Percentiles rank a stretch among this genome's conserved stretches.
Conservation (phyloP, 331 rosid genomes). For the Pyrus hybrid region DNA sequence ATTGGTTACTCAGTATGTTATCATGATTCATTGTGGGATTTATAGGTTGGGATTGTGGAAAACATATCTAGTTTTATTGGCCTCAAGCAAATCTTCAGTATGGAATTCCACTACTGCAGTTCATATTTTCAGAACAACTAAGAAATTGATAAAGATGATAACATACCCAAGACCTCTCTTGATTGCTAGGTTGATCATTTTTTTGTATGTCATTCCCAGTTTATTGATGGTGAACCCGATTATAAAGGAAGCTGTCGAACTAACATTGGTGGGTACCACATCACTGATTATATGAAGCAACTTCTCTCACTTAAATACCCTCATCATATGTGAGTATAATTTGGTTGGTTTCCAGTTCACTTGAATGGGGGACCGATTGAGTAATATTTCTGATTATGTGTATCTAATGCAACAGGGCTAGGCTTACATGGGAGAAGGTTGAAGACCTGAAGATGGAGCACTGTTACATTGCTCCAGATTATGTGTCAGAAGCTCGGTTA, state of each 20-base stretch:
- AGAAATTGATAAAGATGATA: not conserved
- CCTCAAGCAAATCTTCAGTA: not conserved
- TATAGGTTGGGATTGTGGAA: not conserved
- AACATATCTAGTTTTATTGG: not conserved
- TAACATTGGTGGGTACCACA: conserved; percentile 87
- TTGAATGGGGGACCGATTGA: conserved; percentile 2
- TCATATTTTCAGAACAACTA: not conserved
- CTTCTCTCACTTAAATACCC: conserved; percentile 92
- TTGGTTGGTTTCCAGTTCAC: conserved; percentile 13
- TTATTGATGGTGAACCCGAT: conserved; percentile 82
- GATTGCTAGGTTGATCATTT: not conserved
- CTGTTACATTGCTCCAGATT: conserved; percentile 71
- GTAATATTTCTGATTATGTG: conserved; percentile 1
- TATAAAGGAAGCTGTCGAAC: conserved; percentile 82
- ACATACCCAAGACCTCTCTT: not conserved
- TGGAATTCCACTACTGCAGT: not conserved
- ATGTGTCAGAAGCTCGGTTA: conserved; percentile 59
- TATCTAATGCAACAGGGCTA: conserved; percentile 49
- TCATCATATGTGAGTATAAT: conserved; percentile 65
- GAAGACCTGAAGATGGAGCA: conserved; percentile 96
- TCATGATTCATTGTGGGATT: not conserved
- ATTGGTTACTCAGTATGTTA: not conserved
- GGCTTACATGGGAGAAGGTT: conserved; percentile 84
- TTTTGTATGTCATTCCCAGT: conserved; percentile 37
- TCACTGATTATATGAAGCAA: conserved; percentile 85